These are phyloP conservation scores for Fomitopsis betulina DNA, from an alignment of 1,284 basidiomycete species.

Conservation along the genomic window DNA sequence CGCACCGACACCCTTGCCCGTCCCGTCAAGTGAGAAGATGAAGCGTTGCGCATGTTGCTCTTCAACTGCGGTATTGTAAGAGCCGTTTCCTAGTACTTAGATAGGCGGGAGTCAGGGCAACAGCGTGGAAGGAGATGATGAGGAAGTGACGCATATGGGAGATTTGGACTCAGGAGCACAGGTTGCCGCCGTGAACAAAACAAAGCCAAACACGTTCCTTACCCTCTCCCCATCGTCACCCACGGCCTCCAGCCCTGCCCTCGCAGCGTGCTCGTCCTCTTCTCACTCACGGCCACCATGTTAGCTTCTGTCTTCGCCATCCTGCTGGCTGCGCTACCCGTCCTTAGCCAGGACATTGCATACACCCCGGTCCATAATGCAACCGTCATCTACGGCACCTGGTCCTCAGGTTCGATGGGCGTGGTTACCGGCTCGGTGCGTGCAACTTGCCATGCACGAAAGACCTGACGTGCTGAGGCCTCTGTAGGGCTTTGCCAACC, in stretches of 20 bases:
- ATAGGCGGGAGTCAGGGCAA: too few relatives aligned
- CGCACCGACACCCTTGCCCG: too few relatives aligned
- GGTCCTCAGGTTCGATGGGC: slow-evolving; percentile 73
- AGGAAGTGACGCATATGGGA: too few relatives aligned
- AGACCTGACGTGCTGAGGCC: background rate
- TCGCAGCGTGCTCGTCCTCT: slow-evolving; percentile 8
- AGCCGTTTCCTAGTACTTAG: too few relatives aligned
- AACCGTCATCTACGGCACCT: slow-evolving; percentile 73
- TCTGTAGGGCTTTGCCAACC: slow-evolving; percentile 75
- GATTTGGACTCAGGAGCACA: too few relatives aligned
- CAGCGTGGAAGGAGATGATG: too few relatives aligned
- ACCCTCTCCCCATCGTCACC: slow-evolving; percentile 19
- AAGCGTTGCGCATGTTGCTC: too few relatives aligned
- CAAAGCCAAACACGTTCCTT: slow-evolving; percentile 28
- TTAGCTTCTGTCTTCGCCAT: slow-evolving; percentile 32
- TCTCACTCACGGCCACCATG: slow-evolving; percentile 15
- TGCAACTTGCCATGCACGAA: slow-evolving; percentile 17
- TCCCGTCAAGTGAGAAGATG: too few relatives aligned
- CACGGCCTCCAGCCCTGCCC: slow-evolving; percentile 12
- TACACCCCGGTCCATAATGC: slow-evolving; percentile 47
- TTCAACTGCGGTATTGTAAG: too few relatives aligned
- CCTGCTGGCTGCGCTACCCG: slow-evolving; percentile 30
- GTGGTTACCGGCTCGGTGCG: slow-evolving; percentile 84
- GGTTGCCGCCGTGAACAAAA: slow-evolving; percentile 11
- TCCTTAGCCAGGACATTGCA: slow-evolving; percentile 32